These are phyloP conservation scores for Cyberlindnera maritima DNA, from an alignment of 805 yeast species.

Conservation along the genomic window DNA sequence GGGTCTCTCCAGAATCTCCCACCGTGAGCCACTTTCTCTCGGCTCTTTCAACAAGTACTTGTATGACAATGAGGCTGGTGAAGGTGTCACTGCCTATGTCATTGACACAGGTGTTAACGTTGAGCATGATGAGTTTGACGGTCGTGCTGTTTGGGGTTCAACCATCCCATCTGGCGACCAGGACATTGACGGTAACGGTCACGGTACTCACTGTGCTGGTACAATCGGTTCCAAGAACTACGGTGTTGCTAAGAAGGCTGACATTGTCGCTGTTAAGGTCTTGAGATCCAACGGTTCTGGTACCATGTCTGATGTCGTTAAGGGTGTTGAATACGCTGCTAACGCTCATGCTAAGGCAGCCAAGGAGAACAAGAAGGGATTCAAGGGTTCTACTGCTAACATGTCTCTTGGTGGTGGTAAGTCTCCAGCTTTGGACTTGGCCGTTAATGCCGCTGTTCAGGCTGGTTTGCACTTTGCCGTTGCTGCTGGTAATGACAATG, in stretches of 20 bases:
- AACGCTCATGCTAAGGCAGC: conserved; percentile 58
- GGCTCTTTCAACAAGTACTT: conserved; percentile 72
- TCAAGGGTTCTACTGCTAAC: conserved; percentile 85
- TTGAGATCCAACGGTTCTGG: conserved; percentile 82
- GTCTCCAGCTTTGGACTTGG: conserved; percentile 81
- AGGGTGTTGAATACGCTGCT: conserved; percentile 84
- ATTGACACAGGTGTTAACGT: conserved; percentile 87
- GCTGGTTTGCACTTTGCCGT: conserved; percentile 92
- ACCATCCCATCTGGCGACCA: conserved; percentile 72
- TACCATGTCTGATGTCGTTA: conserved; percentile 76
- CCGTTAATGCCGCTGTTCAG: conserved; percentile 84
- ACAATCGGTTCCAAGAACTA: conserved; percentile 77
- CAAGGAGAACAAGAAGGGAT: conserved; percentile 54
- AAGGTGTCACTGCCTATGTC: conserved; percentile 82
- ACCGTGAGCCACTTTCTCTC: conserved; percentile 65
- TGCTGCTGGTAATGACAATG: conserved; percentile 95
- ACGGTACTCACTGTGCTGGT: conserved; percentile 98
- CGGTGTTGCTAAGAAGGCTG: conserved; percentile 83
- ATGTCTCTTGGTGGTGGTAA: conserved; percentile 95
- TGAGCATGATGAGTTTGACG: conserved; percentile 73
- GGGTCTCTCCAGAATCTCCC: conserved; percentile 92
- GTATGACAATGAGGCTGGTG: conserved; percentile 71
- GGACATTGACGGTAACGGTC: conserved; percentile 84
- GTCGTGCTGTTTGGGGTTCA: conserved; percentile 84
- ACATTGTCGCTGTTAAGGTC: conserved; percentile 80